Evolutionary conservation across 495 filamentous ascomycete species (phyloP), one percentile per base, ranked within the genome.

Genomic region (Xylaria castorea): DNA sequence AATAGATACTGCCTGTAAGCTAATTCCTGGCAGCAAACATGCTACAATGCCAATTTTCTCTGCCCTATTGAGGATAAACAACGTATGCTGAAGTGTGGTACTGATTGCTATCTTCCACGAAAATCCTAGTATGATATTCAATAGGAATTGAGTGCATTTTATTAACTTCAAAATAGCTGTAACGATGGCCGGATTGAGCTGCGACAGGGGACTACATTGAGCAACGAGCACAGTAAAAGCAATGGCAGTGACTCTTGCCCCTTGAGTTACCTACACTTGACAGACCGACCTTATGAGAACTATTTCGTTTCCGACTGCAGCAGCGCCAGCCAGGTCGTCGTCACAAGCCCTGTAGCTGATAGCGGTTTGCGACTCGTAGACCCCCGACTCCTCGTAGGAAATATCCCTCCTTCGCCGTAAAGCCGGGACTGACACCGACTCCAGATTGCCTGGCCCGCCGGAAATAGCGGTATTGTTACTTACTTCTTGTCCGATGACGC

Each of bases 301-400:
- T 91, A 89, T 78, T 90, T 91, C 80, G 86, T 88, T 70, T 86
- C 85, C n/a, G 86, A 88, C 76, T 90, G 89, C 79, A 83, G 89
- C 65, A 81, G 84, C 32, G 82, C 83, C 38, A 83, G 81, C 38
- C 89, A 91, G 73, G 87, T 89, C 0, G 86, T 91, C 3, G 80
- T 91, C 18, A 91, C 89, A 6, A 87, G 80, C 71, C 88, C 89
- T 5, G 76, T 84, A 0, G 71, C 81, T n/a, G 79, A 85, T 46
- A 89, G 85, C 76, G 82, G 90, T 66, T 82, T 91, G 0, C 83
- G 80, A 5, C 73, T 87, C 51, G 89, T 90, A 68, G 77, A 83
- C 1, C 88, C 89, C 25, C 82, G 89, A 63, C 75, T 91, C 61
- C 80, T 91, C 16, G 77, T 79, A 74, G 70, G 71, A 67, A 64